phyloP scores from a whole-genome alignment of 169 alveolate genomes.

The Babesia ovata region DNA sequence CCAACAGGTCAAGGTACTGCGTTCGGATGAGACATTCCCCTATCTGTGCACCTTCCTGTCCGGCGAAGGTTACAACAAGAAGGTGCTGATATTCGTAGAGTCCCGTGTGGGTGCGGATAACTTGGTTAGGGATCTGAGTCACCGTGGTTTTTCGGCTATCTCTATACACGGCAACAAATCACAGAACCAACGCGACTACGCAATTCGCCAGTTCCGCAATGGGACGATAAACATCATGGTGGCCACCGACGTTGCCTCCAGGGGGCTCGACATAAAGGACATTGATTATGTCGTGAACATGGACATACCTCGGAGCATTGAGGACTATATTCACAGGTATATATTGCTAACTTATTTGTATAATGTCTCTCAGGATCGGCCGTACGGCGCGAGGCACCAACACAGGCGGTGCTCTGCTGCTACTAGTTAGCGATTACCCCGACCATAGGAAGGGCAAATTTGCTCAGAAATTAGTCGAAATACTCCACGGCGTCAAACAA shows the following conservation, averaged over 20 bases:
- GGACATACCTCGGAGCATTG: slow-evolving; percentile 89
- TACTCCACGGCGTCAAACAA: slow-evolving; percentile 68
- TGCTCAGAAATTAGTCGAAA: slow-evolving; percentile 68
- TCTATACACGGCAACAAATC: slow-evolving; percentile 92
- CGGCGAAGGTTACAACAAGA: slow-evolving; percentile 72
- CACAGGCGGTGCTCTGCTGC: slow-evolving; percentile 79
- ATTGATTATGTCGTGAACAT: slow-evolving; percentile 90
- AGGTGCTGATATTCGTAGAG: slow-evolving; percentile 80
- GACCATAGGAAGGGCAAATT: slow-evolving; percentile 71
- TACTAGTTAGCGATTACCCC: slow-evolving; percentile 70
- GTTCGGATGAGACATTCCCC: slow-evolving; percentile 74
- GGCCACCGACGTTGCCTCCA: slow-evolving; percentile 94
- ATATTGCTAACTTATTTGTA: not conserved
- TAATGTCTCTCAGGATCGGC: slow-evolving; percentile 88
- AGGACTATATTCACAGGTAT: slow-evolving; percentile 86
- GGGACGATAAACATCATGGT: slow-evolving; percentile 89
- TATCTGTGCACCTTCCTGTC: slow-evolving; percentile 67
- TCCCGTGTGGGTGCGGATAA: slow-evolving; percentile 84
- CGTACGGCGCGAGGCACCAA: slow-evolving; percentile 93
- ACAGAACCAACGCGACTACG: slow-evolving; percentile 80
- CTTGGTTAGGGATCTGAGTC: slow-evolving; percentile 82
- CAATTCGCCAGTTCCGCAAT: slow-evolving; percentile 83
- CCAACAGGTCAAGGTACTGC: slow-evolving; percentile 76
- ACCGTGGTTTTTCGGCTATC: slow-evolving; percentile 83
- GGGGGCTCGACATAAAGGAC: slow-evolving; percentile 93